Percentiles rank a stretch among this genome's conserved stretches.
Conservation (phyloP, 2,329 filamentous ascomycete genomes). For the Xylaria digitata region DNA sequence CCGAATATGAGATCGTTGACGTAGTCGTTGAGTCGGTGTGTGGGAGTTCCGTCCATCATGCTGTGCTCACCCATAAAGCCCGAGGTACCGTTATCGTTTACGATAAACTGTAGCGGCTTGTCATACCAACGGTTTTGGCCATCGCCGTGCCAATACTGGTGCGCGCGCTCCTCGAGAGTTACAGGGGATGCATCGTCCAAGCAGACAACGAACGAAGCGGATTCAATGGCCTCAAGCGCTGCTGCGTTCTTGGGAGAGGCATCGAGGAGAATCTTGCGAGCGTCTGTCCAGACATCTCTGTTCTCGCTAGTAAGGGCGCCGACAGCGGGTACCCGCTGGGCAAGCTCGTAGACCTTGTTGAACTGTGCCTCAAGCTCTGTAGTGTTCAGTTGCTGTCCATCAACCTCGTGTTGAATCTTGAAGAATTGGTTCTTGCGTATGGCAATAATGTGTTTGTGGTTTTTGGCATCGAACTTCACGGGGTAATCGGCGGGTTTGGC, state of each 20-base stretch:
- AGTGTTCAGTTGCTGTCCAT: constrained; percentile 86
- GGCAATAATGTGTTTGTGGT: constrained; percentile 88
- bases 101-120: constrained; percentile 96
- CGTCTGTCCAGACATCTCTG: constrained; percentile 91
- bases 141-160: constrained; percentile 98
- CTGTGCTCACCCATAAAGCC: constrained; percentile 99
- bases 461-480: constrained; percentile 78
- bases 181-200: constrained; percentile 91
- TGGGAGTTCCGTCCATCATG: constrained; percentile 99
- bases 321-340: constrained; percentile 76
- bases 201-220: constrained; percentile 90
- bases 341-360: constrained; percentile 81
- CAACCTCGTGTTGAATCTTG: constrained; percentile 85
- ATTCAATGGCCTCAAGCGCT: constrained; percentile 83
- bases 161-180: constrained; percentile 93
- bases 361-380: constrained; percentile 93
- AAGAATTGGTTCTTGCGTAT: constrained; percentile 98
- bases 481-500: constrained; percentile 84
- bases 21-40: constrained; percentile 95
- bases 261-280: constrained; percentile 78
- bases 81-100: constrained; percentile 97
- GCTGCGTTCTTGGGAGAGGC: constrained; percentile 83
- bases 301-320: constrained; percentile 91
- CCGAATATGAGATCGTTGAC: constrained; percentile 91
- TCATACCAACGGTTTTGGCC: constrained; percentile 97